Base-by-base conservation (phyloP, 768 basidiomycete genomes). In the Boletellus ananiceps region DNA sequence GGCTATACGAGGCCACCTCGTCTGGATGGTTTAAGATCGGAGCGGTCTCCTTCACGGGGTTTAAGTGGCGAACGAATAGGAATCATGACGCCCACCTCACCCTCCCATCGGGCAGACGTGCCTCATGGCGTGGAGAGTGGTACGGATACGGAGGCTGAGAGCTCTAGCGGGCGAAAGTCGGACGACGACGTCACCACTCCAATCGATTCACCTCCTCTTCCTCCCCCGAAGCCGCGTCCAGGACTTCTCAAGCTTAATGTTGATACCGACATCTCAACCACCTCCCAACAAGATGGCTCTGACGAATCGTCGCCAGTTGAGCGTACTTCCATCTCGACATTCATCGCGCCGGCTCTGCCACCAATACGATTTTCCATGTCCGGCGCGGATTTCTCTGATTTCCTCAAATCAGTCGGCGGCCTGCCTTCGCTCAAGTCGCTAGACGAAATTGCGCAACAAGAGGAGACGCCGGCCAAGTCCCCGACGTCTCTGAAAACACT, bases 291-390 rank as follows among this genome's bases (percentile, higher is more conserved):
- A 11, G 74, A 76, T 44, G 66, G 66, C 43, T 75, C 72, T 3
- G 76, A 79, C 18, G 85, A 86, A 55, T 79, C 80, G 11, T 79
- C 81, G 2, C 79, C 82, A 0, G 79, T 87, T 27, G 80, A 88
- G 61, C 78, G 75, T 37, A 81, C 78, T 11, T 83, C 84, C 8
- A 79, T 78, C 58, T 74, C 86, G 6, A 90, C 90, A 16, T 87
- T 86, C 64, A 88, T 91, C 42, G 87, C 89, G 0, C 92, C 93
- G 34, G 88, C 90, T 3, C 73, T 93, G 25, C 92, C 92, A 3
- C 90, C 90, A 0, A 93, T 95, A 60, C 82, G 89, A n/a, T 86
- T 95, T 65, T 94, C 93, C 14, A 77, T 95, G 71, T 86, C 82
- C 50, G 79, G 83, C 40, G 73, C 81, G 0, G 93, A 95, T 64